Base-by-base conservation (phyloP, 139 green algal species). In the Micractinium conductrix region DNA sequence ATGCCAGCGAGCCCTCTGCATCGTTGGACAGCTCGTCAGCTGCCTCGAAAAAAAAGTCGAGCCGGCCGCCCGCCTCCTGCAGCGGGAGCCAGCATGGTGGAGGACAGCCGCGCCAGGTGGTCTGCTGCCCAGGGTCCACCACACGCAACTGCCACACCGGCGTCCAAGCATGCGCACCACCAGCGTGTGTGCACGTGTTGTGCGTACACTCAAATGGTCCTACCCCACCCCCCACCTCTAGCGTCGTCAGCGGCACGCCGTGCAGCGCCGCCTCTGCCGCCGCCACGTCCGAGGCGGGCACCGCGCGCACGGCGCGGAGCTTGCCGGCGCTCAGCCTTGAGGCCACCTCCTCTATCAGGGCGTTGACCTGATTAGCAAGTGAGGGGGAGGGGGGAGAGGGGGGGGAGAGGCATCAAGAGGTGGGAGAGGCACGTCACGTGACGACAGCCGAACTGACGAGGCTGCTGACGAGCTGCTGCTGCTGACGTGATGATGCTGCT, bases 211-310 rank as follows among this genome's bases (percentile, higher is more conserved):
- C 6, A 19, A 19, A 62, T 21, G 19, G 19, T 62, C 19, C 53
- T 22, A 21, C 6, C 53, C 53, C 10, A 14, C 53, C 26, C 10
- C 71, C 0, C 40, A 73, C 76, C 76, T 82, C 38, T 38, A 91
- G 65, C n/a, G 53, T 82, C 7, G 81, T 86, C 17, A 88, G 60
- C 16, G 88, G 69, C 37, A 91, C 74, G n/a, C 88, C 88, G 38
- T 89, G 88, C 44, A 91, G 88, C 14, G 86, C 88, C 42, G 79
- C 79, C 50, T 91, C 88, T 38, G 50, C 83, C 48, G 88, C 87
- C 17, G 87, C 50, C 10, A 81, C 87, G 40, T 89, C 81, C 9
- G 73, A 89, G 40, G 81, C 76, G 10, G 88, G 87, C 33, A 91
- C 84, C 62, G 78, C 90, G 7, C 75, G 72, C 35, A 91, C 67